Percentiles rank a stretch among this genome's conserved stretches.
These are phyloP conservation scores for Fennellomyces sp. DNA, from an alignment of 371 early-diverging fungal genomes.

Conservation along the genomic window DNA sequence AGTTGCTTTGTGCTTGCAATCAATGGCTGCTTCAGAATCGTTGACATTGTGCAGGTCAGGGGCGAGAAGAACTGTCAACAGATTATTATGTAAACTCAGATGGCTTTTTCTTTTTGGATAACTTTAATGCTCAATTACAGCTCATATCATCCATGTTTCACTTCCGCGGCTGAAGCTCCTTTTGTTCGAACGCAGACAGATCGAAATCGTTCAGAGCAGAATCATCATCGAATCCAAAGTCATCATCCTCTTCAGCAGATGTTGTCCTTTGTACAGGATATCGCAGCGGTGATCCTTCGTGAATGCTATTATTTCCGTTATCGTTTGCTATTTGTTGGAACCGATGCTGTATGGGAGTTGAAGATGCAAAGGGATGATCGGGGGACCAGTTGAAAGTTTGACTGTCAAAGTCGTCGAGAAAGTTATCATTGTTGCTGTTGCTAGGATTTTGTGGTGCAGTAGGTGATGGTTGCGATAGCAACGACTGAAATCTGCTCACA, in stretches of 20 bases:
- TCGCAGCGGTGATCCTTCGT: constrained; percentile 7
- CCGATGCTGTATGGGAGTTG: constrained; percentile 18
- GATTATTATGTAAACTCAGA: neutral
- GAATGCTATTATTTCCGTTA: neutral
- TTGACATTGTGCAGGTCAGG: neutral
- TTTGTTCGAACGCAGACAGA: constrained; percentile 4
- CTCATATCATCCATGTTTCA: constrained; percentile 4
- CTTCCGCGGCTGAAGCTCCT: constrained; percentile 5
- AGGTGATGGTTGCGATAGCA: constrained; percentile 15
- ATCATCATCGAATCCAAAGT: constrained; percentile 13
- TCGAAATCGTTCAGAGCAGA: constrained; percentile 10
- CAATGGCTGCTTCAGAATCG: neutral
- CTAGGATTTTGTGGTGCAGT: neutral
- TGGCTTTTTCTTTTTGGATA: too few species aligned
- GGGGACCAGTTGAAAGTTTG: constrained; percentile 22
- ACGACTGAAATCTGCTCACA: neutral
- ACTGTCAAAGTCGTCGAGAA: constrained; percentile 9
- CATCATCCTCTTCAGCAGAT: neutral
- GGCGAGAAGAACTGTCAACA: neutral
- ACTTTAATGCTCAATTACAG: too few species aligned
- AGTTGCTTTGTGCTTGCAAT: constrained; percentile 28
- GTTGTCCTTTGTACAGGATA: neutral
- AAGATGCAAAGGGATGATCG: constrained; percentile 22
- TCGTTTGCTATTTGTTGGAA: neutral
- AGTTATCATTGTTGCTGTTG: neutral